Base-by-base conservation (phyloP, 768 basidiomycete species). In the Russula olivacea region DNA sequence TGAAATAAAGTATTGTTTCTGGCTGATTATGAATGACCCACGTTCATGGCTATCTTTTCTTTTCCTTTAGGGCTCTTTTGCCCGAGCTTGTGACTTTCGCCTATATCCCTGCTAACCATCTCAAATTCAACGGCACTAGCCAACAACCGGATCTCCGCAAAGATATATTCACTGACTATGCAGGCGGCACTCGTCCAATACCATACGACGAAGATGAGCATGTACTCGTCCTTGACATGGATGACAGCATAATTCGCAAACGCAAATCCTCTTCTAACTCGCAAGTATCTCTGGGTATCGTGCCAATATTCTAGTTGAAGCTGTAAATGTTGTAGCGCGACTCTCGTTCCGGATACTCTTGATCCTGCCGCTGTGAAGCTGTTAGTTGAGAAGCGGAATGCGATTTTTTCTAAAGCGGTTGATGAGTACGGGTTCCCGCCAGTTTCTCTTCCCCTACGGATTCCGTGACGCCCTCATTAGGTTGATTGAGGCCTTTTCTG, bases 81-180 rank as follows among this genome's bases (percentile, higher is more conserved):
- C 93, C 93, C 1, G 84, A 88, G 61, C 76, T 91, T 45, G 77
- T 96, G 68, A 85, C 81, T 56, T 95, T 95, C 68, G 86, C 91
- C 8, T 95, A 93, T 70, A 86, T 88, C 65, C 84, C 88, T 59
- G 74, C 76, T 34, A 78, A 81, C 51, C 81, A 88, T 50, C 72
- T 90, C 14, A 81, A 81, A 55, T 78, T 87, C 58, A 80, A 87
- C 11, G 69, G 70, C 7, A 73, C 77, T 1, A 78, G 77, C 23
- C 80, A 80, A 14, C 78, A 83, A 61, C 80, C 59, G 32, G 66
- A 59, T 2, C 15, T 21, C 12, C 25, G 21, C 7, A 14, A 51
- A 23, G 55, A 64, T 14, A 23, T 30, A 25, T 59, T 51, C 30
- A 47, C 49, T 1, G 59, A 53, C 49, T 59, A 55, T 25, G 64